Base-by-base conservation (phyloP, 495 filamentous ascomycete genomes). In the Annulohypoxylon nitens region DNA sequence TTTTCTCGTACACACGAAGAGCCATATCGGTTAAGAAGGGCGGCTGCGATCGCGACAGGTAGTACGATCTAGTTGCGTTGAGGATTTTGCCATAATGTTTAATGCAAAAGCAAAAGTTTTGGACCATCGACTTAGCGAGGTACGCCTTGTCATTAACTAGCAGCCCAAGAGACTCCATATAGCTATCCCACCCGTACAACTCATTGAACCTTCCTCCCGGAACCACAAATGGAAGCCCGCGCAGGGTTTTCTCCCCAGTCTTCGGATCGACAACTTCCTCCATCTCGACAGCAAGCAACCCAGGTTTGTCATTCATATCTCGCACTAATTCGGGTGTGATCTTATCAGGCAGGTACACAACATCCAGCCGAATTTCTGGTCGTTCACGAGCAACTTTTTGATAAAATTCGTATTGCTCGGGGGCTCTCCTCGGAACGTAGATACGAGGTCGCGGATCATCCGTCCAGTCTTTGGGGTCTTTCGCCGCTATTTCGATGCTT, bases 11-110 rank as follows among this genome's bases (percentile, higher is more conserved):
- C 3, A 94, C 92, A 26, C 92, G 90, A 54, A 98, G 84, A 5
- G 97, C 93, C 93, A 99, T 97, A 82, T 98, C 97, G 25, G 97
- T 98, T 51, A 99, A 84, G 83, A 99, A 98, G 18, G 96, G 97
- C 1, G 96, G 96, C 81, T 99, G 96, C 0, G 97, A 96, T 59
- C 96, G 90, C 51, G 88, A 90, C 43, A 98, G 89, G 76, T 98
- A 98, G 86, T 99, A 99, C 9, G 94, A 92, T 39, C 96, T 90
- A 34, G 96, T 99, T 18, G 96, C 96, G 80, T 98, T 99, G 70
- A 98, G 89, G 66, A 98, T 95, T 82, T 98, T 99, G 64, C 93
- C 95, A 78, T 99, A 99, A 81, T 99, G 97, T 81, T 93, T 90
- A 81, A 99, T 98, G 83, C 93, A 95, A 83, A 99, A 99, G 80